Evolutionary conservation across 1,284 basidiomycete genomes (phyloP).

Genomic region (Malassezia japonica): DNA sequence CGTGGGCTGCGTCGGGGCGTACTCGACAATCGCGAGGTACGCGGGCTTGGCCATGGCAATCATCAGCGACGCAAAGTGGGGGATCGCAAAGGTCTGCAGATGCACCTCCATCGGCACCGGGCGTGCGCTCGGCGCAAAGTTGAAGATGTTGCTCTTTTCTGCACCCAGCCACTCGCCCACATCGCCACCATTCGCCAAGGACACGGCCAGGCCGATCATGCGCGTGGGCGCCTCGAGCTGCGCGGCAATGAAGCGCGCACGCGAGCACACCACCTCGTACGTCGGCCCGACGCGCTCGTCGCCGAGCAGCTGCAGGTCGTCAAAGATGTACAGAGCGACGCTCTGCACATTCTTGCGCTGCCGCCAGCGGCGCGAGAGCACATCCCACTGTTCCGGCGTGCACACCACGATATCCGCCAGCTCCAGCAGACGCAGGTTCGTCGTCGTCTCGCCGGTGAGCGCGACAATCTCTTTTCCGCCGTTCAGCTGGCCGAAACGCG

Average conservation of each 20-base stretch:
- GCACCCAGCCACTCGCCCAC: slow-evolving; percentile 97
- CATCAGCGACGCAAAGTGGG: slow-evolving; percentile 97
- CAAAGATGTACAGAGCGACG: slow-evolving; percentile 82
- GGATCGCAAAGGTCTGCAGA: slow-evolving; percentile 84
- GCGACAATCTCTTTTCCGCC: slow-evolving; percentile 86
- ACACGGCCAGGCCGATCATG: slow-evolving; percentile 85
- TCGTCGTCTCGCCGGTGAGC: slow-evolving; percentile 86
- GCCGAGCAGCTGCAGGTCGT: slow-evolving; percentile 88
- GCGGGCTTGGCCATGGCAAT: slow-evolving; percentile 98
- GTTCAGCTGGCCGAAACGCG: slow-evolving; percentile 73
- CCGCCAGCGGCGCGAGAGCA: slow-evolving; percentile 89
- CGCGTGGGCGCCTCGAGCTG: slow-evolving; percentile 83
- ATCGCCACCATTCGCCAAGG: slow-evolving; percentile 89
- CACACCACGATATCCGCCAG: slow-evolving; percentile 69
- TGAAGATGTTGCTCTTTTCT: slow-evolving; percentile 79
- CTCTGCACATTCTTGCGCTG: slow-evolving; percentile 92
- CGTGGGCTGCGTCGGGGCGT: slow-evolving; percentile 74
- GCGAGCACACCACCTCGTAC: slow-evolving; percentile 88
- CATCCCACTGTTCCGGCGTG: slow-evolving; percentile 85
- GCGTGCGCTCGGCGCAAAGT: slow-evolving; percentile 88
- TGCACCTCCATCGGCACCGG: slow-evolving; percentile 96
- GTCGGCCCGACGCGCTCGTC: slow-evolving; percentile 79
- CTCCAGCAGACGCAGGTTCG: slow-evolving; percentile 79
- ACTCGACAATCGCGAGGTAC: slow-evolving; percentile 83
- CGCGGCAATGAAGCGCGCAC: slow-evolving; percentile 89